Evolutionary conservation across 2,329 filamentous ascomycete species (phyloP), one percentile per base, ranked within the genome.

Genomic region (Malbranchea zuffiana): DNA sequence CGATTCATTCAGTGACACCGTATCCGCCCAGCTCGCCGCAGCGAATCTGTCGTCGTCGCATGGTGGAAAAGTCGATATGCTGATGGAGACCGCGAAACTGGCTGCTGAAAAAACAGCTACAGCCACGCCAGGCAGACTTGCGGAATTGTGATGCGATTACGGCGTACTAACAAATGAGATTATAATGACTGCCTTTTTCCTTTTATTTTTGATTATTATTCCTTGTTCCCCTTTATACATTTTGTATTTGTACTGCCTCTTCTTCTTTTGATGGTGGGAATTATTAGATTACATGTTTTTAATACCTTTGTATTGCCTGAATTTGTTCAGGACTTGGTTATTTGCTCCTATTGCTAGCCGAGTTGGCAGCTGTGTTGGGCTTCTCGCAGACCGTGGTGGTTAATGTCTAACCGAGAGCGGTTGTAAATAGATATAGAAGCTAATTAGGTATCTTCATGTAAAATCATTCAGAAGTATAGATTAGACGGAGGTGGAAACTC

Each of bases 1-100:
- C 49, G 86, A 94, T 41, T 53, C 58, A 6, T 58, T 63, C 44
- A 57, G 56, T 36, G 50, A 29, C 6, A 15, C 56, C 13, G 37
- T 49, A 10, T 51, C 36, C n/a, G 13, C 33, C 12, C 28, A 39
- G 11, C 29, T 27, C n/a, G 18, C 11, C 4, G 20, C 15, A 8
- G 19, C 16, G 21, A 29, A 23, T n/a, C 48, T 60, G 40, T 55
- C 50, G 28, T 52, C 57, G 4, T 53, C 55, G 4, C 52, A 59
- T 20, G 49, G 51, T 1, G 54, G 55, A 23, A 49, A 41, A 16
- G 49, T 48, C 2, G 70, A 68, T 41, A 66, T 71, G 40, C 61
- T 69, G 28, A 65, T 63, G 41, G 62, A 65, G 42, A 62, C 63
- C 23, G 65, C 61, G 15, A 65, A 66, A 51, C 61, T 60, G 21